Base-by-base conservation (phyloP, 2,329 filamentous ascomycete species). In the Monosporascus sp. region DNA sequence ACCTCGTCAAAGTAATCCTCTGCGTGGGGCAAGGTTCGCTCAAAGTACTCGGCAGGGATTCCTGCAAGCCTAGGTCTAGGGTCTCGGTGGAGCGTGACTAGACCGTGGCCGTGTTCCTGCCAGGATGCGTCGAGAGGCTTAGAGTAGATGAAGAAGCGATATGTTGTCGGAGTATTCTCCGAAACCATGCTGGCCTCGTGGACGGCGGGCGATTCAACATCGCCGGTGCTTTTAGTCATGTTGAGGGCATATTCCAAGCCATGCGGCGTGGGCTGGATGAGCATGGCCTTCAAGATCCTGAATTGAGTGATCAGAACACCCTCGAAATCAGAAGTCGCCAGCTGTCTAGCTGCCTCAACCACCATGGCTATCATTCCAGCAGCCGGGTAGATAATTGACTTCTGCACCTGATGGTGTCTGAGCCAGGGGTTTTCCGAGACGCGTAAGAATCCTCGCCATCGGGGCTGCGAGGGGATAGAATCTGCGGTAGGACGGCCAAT, bases 361-460 rank as follows among this genome's bases (percentile, higher is more conserved):
- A 70, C 75, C 77, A 80, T 80, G 17, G 70, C 63, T 1, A 76
- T 61, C 69, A 79, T 77, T 1, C 78, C 78, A 1, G 78, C 71
- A 3, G 75, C 78, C 2, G 79, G 79, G 49, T 78, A 81, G 17
- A 81, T 65, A 35, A 75, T 72, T 1, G 74, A 74, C 56, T 74
- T 76, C 53, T 79, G 76, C 7, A 82, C 71, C 22, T 76, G 71
- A 53, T 82, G 79, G 52, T 81, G 75, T 49, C 70, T 65, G 8
- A 81, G 68, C 79, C 79, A 82, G 1, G 78, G 76, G 48, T 77
- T 75, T 60, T 81, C 78, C 0, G 69, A 68, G 7, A 77, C 52
- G 9, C 77, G 74, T 37, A 80, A 68, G 55, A 77, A 78, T 2
- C 75, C 75, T 14, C 77, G 71, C 78, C 78, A 81, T 6, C 72